phyloP scores from a whole-genome alignment of 2,329 filamentous ascomycete genomes.

The Sclerotinia trifoliorum region DNA sequence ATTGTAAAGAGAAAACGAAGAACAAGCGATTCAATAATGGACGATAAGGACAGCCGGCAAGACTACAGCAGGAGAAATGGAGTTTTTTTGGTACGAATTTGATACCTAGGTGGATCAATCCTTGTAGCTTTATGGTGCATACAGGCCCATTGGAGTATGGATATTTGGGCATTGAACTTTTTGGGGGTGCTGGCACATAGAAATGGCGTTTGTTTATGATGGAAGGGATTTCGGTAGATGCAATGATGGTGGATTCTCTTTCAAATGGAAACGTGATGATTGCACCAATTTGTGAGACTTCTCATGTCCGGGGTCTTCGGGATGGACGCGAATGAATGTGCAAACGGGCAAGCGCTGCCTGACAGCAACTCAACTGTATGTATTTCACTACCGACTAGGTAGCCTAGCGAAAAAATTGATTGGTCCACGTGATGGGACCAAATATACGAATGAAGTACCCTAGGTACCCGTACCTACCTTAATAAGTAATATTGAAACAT shows the following conservation, averaged over 20 bases:
- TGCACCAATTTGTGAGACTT: not conserved
- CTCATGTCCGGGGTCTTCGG: not conserved
- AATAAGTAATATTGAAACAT: not conserved
- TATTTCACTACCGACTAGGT: not conserved
- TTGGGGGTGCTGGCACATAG: constrained; percentile 9
- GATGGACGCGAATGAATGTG: not conserved
- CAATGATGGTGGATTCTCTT: not conserved
- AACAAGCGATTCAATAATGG: constrained; percentile 34
- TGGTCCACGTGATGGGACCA: not conserved
- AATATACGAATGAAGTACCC: not conserved
- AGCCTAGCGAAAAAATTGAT: not conserved
- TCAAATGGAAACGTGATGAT: not conserved
- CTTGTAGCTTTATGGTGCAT: constrained; percentile 7
- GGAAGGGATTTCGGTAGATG: not conserved
- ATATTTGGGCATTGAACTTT: constrained; percentile 3
- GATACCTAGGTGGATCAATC: constrained; percentile 19
- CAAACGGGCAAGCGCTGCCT: not conserved
- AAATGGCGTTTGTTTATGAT: constrained; percentile 11
- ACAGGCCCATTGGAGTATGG: constrained; percentile 18
- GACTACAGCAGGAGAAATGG: constrained; percentile 17
- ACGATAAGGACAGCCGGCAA: constrained; percentile 25
- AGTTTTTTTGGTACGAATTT: constrained; percentile 19
- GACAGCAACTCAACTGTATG: not conserved
- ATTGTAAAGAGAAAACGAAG: constrained; percentile 38
- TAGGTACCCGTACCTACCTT: too few species aligned